These are phyloP conservation scores for Phoma sp. DNA, from an alignment of 2,329 filamentous ascomycete genomes.

Conservation along the genomic window DNA sequence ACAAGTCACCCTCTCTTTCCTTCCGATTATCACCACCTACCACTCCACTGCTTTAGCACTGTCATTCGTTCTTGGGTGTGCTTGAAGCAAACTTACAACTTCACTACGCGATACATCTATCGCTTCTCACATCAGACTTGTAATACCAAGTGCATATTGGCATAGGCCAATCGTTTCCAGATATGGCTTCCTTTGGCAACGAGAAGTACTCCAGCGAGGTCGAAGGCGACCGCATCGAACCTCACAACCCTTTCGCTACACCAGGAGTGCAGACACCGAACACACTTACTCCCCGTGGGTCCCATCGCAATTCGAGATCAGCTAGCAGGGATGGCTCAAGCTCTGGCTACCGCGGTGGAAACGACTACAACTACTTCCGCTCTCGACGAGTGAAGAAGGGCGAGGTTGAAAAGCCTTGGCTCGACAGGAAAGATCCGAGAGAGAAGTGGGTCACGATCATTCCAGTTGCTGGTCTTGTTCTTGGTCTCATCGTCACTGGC, in stretches of 20 bases:
- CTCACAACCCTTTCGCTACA: conserved; percentile 27
- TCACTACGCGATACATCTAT: conserved; percentile 2
- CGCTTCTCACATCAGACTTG: not conserved
- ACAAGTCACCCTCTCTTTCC: conserved; percentile 12
- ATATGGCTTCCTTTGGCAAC: conserved; percentile 16
- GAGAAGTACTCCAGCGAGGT: conserved; percentile 17
- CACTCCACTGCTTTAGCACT: conserved; percentile 6
- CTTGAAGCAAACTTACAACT: not conserved
- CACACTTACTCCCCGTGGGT: conserved; percentile 16
- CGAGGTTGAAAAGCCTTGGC: conserved; percentile 79
- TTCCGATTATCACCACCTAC: conserved; percentile 2
- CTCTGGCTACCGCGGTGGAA: conserved; percentile 18
- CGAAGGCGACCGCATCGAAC: conserved; percentile 16
- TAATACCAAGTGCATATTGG: not conserved
- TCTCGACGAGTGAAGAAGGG: conserved; percentile 76
- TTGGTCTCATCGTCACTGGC: conserved; percentile 73
- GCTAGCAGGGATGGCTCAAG: conserved; percentile 15
- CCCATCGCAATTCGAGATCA: conserved; percentile 17
- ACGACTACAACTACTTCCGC: conserved; percentile 63
- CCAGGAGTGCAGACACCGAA: conserved; percentile 22
- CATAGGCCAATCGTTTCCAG: not conserved
- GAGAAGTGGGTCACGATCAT: conserved; percentile 90
- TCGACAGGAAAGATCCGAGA: conserved; percentile 73
- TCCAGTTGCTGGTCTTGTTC: conserved; percentile 72
- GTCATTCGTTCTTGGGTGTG: conserved; percentile 14